Evolutionary conservation across 495 filamentous ascomycete species (phyloP).

Genomic region (Hapsidospora chrysogenum): DNA sequence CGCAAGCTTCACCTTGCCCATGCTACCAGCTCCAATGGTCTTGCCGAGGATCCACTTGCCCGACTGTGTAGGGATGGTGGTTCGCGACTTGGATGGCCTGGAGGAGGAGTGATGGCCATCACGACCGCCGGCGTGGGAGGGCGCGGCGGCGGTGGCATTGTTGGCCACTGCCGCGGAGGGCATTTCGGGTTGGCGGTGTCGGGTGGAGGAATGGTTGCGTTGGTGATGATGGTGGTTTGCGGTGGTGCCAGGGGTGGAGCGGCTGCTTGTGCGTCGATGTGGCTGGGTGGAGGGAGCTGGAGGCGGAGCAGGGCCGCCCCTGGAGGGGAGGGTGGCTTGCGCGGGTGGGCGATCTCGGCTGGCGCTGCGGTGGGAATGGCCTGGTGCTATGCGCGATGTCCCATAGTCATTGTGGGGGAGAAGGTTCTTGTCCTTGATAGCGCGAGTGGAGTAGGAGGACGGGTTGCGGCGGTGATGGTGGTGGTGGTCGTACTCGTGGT

Average conservation of each 20-base stretch:
- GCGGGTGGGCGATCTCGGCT: slow-evolving; percentile 21
- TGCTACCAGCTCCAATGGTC: slow-evolving; percentile 93
- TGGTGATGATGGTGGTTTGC: slow-evolving; percentile 6
- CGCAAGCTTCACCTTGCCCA: slow-evolving; percentile 89
- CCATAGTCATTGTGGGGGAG: slow-evolving; percentile 24
- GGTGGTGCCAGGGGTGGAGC: slow-evolving; percentile 3
- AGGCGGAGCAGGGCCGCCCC: slow-evolving; percentile 13
- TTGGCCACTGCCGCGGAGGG: slow-evolving; percentile 27
- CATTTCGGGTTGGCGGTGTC: slow-evolving; percentile 28
- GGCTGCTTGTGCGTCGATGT: not conserved
- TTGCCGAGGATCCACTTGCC: slow-evolving; percentile 90
- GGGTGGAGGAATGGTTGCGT: slow-evolving; percentile 11
- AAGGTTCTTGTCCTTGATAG: too few species aligned
- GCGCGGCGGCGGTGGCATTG: slow-evolving; percentile 28
- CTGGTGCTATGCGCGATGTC: slow-evolving; percentile 19
- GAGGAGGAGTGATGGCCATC: slow-evolving; percentile 24
- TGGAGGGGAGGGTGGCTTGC: slow-evolving; percentile 13
- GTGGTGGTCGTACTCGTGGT: slow-evolving; percentile 11
- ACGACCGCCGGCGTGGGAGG: slow-evolving; percentile 21
- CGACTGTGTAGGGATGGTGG: slow-evolving; percentile 65
- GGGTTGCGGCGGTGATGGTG: slow-evolving; percentile 16
- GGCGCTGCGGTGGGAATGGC: slow-evolving; percentile 19
- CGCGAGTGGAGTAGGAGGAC: slow-evolving; percentile 13
- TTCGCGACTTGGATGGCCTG: slow-evolving; percentile 46
- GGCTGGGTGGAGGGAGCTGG: slow-evolving; percentile 4